Conservation (phyloP, 129 eudicot genomes). For the Saposhnikovia divaricata region DNA sequence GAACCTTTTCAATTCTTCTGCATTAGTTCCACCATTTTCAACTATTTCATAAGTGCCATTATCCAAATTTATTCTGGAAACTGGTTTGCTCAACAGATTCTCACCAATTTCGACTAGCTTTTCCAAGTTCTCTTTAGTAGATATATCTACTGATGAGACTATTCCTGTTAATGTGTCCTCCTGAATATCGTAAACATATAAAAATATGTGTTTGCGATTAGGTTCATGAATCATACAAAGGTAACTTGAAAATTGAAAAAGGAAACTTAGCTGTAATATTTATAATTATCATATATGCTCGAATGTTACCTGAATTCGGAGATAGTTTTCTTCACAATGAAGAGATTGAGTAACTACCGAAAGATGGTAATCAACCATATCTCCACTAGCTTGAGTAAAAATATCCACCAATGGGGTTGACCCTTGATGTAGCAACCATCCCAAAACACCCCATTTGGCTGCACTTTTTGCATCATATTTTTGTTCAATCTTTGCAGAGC, state of each 20-base stretch:
- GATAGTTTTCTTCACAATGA: slow-evolving; percentile 29
- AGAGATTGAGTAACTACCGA: slow-evolving; percentile 40
- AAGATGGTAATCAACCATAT: slow-evolving; percentile 40
- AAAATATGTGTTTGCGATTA: background rate
- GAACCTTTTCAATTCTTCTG: slow-evolving; percentile 41
- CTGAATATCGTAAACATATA: slow-evolving; percentile 2
- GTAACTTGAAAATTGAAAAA: too few species aligned
- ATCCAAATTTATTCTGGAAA: slow-evolving; percentile 36
- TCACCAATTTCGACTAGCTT: slow-evolving; percentile 40
- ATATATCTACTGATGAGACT: slow-evolving; percentile 38
- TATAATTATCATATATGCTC: too few species aligned
- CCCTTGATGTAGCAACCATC: slow-evolving; percentile 35
- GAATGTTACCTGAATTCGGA: slow-evolving; percentile 37
- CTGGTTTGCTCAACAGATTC: slow-evolving; percentile 42
- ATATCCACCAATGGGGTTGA: slow-evolving; percentile 37
- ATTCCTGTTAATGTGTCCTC: slow-evolving; percentile 46
- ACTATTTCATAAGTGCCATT: slow-evolving; percentile 31
- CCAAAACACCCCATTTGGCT: slow-evolving; percentile 48
- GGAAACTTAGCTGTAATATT: too few species aligned
- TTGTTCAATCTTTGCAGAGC: slow-evolving; percentile 27
- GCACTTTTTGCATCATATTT: slow-evolving; percentile 32
- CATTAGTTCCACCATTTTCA: slow-evolving; percentile 31
- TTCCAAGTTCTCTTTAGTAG: slow-evolving; percentile 42
- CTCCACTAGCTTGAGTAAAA: slow-evolving; percentile 44
- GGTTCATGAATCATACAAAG: too few species aligned